Evolutionary conservation across 208 protist genomes (phyloP), one percentile per base, ranked within the genome.

Genomic region (Trypanosoma cruzi): DNA sequence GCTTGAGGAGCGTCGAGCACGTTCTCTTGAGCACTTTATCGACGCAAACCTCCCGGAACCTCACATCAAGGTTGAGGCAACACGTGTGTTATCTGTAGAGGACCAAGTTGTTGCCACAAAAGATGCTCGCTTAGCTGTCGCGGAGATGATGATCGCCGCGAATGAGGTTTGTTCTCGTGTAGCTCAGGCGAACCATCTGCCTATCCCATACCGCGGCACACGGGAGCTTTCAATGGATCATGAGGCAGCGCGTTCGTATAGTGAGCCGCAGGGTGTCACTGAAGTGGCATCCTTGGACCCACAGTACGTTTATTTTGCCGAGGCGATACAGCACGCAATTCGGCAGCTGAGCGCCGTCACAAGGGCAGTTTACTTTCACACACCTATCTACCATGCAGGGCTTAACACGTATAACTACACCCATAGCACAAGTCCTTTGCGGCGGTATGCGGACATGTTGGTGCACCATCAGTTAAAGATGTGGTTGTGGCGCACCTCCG

Each of bases 391-490:
- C 62, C 92, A 96, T 59, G 77, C 81, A 7, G 89, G 87, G 20
- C 79, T 96, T 11, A 77, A 92, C 59, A 96, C 92, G 22, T 73
- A 64, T 34, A 69, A 87, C 71, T 96, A 96, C 79, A 80, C 85
- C 24, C 92, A 96, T 81, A 94, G 88, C 77, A 96, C 92, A 20
- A 90, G 82, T 42, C 92, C 92, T 20, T 79, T 96, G 44, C 80
- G 92, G 3, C 86, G 92, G 0, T 95, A 94, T 68, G 83, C 92
- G 2, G 92, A 96, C 70, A 96, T 96, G 92, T 73, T 96, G 10
- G 92, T 96, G 18, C 92, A 97, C 65, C 89, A 97, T 49, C 92
- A 97, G 63, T 80, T 97, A 18, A 97, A 97, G 71, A 81, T 88
- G 58, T 86, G 81, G 80, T 59, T 96, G 0, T 88, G 81, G 82